These are phyloP conservation scores for Trichosporon coremiiforme DNA, from an alignment of 1,284 basidiomycete species.

Conservation along the genomic window DNA sequence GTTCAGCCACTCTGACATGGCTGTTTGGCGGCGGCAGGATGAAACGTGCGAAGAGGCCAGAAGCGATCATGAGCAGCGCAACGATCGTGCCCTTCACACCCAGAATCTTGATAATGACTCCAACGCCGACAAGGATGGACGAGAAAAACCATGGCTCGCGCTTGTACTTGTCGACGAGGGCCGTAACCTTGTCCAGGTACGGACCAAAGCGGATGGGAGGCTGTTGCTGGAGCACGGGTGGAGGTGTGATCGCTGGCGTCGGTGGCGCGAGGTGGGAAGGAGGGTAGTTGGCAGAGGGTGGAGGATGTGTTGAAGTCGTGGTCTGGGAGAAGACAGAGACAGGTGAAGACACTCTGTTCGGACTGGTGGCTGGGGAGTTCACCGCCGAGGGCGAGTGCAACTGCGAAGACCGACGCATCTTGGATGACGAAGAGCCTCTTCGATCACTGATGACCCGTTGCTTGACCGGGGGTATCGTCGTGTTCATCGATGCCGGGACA, in stretches of 20 bases:
- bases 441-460: conserved; percentile 17
- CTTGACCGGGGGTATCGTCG: not conserved
- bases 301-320: not conserved
- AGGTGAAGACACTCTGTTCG: not conserved
- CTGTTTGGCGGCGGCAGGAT: conserved; percentile 16
- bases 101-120: conserved; percentile 17
- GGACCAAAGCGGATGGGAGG: not conserved
- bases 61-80: not conserved
- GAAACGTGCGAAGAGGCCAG: conserved; percentile 21
- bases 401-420: conserved; percentile 7
- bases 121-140: not conserved
- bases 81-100: conserved; percentile 16
- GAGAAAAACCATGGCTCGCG: conserved; percentile 7
- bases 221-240: not conserved
- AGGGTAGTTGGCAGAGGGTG: not conserved
- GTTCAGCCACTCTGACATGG: not conserved
- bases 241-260: not conserved
- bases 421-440: not conserved
- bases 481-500: not conserved
- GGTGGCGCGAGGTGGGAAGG: not conserved
- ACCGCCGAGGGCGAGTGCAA: not conserved
- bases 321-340: conserved; percentile 2
- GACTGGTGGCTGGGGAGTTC: not conserved
- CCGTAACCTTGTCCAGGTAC: conserved; percentile 2
- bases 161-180: conserved; percentile 10